Evolutionary conservation across 2,329 filamentous ascomycete genomes (phyloP).

Genomic region (Aureobasidium mangrovei): DNA sequence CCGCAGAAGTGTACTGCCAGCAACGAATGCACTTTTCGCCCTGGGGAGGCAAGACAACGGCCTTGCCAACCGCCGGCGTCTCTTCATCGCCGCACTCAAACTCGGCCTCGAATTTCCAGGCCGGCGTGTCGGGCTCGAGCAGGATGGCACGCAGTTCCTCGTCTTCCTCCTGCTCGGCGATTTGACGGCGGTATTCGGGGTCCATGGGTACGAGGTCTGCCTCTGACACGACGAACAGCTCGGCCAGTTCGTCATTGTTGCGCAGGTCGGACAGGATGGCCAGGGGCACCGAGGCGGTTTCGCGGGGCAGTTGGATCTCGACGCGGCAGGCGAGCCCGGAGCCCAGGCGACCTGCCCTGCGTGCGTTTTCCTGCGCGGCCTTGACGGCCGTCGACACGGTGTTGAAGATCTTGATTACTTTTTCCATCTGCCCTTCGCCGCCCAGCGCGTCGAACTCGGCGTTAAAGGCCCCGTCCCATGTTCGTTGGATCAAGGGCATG

Average conservation of each 20-base stretch:
- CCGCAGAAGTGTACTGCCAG: slow-evolving; percentile 72
- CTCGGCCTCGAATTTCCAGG: slow-evolving; percentile 37
- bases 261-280: slow-evolving; percentile 17
- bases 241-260: slow-evolving; percentile 28
- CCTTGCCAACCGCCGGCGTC: slow-evolving; percentile 19
- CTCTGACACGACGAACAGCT: slow-evolving; percentile 36
- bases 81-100: slow-evolving; percentile 28
- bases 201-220: slow-evolving; percentile 21
- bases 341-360: slow-evolving; percentile 62
- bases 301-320: slow-evolving; percentile 33
- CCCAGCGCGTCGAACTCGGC: slow-evolving; percentile 13
- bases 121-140: slow-evolving; percentile 17
- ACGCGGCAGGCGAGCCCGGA: slow-evolving; percentile 75
- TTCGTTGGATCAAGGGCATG: slow-evolving; percentile 19
- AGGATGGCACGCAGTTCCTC: slow-evolving; percentile 15
- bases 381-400: slow-evolving; percentile 60
- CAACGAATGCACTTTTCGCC: slow-evolving; percentile 73
- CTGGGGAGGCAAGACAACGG: slow-evolving; percentile 35
- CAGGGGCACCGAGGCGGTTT: slow-evolving; percentile 6
- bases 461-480: slow-evolving; percentile 21
- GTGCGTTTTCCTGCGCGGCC: slow-evolving; percentile 62
- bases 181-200: slow-evolving; percentile 4
- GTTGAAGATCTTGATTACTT: slow-evolving; percentile 41
- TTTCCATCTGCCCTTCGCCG: slow-evolving; percentile 14
- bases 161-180: slow-evolving; percentile 15